Evolutionary conservation across 2,329 filamentous ascomycete species (phyloP), one percentile per base, ranked within the genome.

Genomic region (Seiridium cupressi): DNA sequence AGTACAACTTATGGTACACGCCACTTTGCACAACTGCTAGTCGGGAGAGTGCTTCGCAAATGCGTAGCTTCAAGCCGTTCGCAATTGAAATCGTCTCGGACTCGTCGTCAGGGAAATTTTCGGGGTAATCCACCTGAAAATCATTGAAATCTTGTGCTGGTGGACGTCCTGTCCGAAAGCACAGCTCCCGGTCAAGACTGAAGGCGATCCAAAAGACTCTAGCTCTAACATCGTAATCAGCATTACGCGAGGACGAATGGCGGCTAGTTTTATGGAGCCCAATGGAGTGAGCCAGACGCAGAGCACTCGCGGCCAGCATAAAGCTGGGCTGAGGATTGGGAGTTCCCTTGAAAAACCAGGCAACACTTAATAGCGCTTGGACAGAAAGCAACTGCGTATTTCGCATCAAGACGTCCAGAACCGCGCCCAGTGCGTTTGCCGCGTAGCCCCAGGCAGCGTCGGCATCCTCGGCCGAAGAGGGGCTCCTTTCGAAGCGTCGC

Each of bases 321-420:
- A 55, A 55, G 18, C 53, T 55, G 18, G 53, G 53, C 35, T 55
- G 53, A 9, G 53, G 53, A 44, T 55, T 55, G 18, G 53, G 53
- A 11, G 53, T 55, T 26, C 53, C 53, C 8, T 42, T 35, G 18
- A 55, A 55, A 18, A 55, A 55, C 53, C 53, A 55, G n/a, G 53
- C 53, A 35, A 32, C 44, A 18, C 38, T 40, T 4, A 55, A 38
- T 13, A 55, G 53, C 10, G 53, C 53, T 34, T 55, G 53, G 6
- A 55, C 53, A 44, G 53, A 55, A 9, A 55, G 42, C 36, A 55
- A 18, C 53, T 55, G 53, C 53, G 53, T 55, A 10, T 55, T 55
- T 13, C 53, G 53, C 53, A 55, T 55, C 26, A 55, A 7, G 31
- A 55, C 34, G 11, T 55, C 53, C 36, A 55, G 18, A 18, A 26